Evolutionary conservation across 2,329 filamentous ascomycete species (phyloP), one percentile per base, ranked within the genome.

Genomic region (Colletotrichum paranaense): DNA sequence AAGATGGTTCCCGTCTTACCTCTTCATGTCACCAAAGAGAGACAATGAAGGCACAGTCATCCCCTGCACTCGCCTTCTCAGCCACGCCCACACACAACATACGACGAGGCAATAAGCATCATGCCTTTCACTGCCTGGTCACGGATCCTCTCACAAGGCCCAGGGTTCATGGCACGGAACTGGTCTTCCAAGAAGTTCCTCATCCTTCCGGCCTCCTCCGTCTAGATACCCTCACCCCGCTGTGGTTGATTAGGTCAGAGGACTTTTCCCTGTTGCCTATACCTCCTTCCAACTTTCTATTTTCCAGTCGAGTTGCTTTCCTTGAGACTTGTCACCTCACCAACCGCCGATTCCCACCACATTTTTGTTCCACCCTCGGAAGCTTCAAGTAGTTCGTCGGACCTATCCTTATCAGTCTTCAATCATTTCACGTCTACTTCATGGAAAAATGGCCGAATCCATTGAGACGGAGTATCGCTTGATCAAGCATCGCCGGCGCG

Each of bases 401-500:
- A 8, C 3, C 8, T 19, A 2, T 22, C 42, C n/a, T 9, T 8
- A 3, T 49, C 19, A 22, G 9, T 4, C 42, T 49, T 49, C 42
- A n/a, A n/a, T 49, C 19, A 49, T 1, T 22, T 4, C 19, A 2
- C 7, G 4, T 49, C 42, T 49, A n/a, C 3, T 49, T 11, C 3
- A 22, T 16, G 38, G 38, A 1, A 4, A 4, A 22, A 49, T n/a
- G 19, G 42, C 19, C 16, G 42, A 22, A n/a, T 6, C 4, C 19
- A 11, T n/a, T 4, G 3, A 49, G 19, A 49, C 19, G 19, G 42
- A 49, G 7, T 49, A 49, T n/a, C 42, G 19, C 42, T 49, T 49
- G 19, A 9, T 22, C 19, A 49, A 49, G 42, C 42, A 49, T 49
- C 42, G 42, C 42, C 76, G 78, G 4, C 81, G 83, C 16, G 86